A percentile compares a stretch with the other conserved stretches of the same genome.
phyloP scores from a whole-genome alignment of 768 basidiomycete species.

The Ramaria sp. region DNA sequence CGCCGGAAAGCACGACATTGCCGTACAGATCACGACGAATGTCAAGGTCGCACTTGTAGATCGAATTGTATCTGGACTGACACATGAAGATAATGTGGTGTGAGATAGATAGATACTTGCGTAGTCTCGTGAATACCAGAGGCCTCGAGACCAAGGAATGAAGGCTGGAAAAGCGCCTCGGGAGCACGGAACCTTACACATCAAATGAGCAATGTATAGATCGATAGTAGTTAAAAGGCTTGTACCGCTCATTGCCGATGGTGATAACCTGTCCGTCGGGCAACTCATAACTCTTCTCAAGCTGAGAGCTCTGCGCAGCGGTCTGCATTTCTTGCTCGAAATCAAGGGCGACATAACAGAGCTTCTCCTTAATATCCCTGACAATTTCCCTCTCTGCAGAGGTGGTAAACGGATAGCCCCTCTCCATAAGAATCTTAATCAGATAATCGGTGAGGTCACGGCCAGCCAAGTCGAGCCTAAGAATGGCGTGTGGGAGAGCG shows the following conservation, averaged over 20 bases:
- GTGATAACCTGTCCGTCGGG: constrained; percentile 92
- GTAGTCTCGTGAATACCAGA: constrained; percentile 74
- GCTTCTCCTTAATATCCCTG: constrained; percentile 89
- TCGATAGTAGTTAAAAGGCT: neutral
- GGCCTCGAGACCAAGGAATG: constrained; percentile 59
- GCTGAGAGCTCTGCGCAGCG: constrained; percentile 76
- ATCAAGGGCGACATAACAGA: constrained; percentile 90
- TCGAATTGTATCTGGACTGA: constrained; percentile 43
- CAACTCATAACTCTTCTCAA: constrained; percentile 92
- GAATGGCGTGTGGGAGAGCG: constrained; percentile 85
- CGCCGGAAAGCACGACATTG: constrained; percentile 72
- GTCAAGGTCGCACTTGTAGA: constrained; percentile 64
- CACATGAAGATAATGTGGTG: neutral
- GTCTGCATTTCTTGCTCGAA: constrained; percentile 91
- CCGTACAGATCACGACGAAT: constrained; percentile 74
- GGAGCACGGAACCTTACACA: constrained; percentile 39
- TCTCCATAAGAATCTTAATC: constrained; percentile 79
- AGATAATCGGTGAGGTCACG: constrained; percentile 82
- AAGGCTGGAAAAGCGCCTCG: constrained; percentile 49
- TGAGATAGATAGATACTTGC: constrained; percentile 19
- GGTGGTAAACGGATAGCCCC: constrained; percentile 91
- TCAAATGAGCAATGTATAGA: neutral
- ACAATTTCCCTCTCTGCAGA: constrained; percentile 92
- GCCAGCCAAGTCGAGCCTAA: constrained; percentile 85
- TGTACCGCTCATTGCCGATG: constrained; percentile 54